These are phyloP conservation scores for Solanum virginianum DNA, from an alignment of 257 asterid species.

Conservation along the genomic window DNA sequence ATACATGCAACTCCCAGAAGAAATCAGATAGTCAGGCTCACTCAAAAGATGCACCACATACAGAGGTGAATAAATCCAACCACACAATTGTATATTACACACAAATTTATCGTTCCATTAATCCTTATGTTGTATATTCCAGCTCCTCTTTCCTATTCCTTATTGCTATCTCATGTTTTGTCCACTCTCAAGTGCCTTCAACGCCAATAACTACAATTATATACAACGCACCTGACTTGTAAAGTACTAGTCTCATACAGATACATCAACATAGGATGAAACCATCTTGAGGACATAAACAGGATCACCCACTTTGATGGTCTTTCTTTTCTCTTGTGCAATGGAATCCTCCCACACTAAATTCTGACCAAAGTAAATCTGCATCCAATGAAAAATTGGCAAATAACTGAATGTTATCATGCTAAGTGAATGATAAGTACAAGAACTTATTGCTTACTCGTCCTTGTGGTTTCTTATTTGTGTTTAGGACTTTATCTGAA, in stretches of 20 bases:
- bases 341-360: constrained; percentile 29
- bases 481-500: constrained; percentile 26
- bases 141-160: background rate
- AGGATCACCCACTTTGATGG: constrained; percentile 45
- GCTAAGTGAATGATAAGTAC: background rate
- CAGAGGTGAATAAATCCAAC: background rate
- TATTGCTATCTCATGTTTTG: background rate
- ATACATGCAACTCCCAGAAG: background rate
- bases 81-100: background rate
- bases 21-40: background rate
- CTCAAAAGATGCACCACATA: background rate
- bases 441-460: constrained; percentile 6
- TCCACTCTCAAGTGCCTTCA: background rate
- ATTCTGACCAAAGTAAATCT: constrained; percentile 53
- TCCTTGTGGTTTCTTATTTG: constrained; percentile 30
- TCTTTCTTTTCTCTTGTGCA: constrained; percentile 17
- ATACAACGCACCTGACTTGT: background rate
- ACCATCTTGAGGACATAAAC: constrained; percentile 23
- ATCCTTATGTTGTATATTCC: background rate
- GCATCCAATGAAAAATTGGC: background rate
- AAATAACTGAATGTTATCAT: background rate
- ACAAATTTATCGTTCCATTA: background rate
- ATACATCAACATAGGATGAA: constrained; percentile 27
- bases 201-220: background rate
- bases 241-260: constrained; percentile 14